Evolutionary conservation across 768 basidiomycete species (phyloP).

Genomic region (Coprinopsis strossmayeri): DNA sequence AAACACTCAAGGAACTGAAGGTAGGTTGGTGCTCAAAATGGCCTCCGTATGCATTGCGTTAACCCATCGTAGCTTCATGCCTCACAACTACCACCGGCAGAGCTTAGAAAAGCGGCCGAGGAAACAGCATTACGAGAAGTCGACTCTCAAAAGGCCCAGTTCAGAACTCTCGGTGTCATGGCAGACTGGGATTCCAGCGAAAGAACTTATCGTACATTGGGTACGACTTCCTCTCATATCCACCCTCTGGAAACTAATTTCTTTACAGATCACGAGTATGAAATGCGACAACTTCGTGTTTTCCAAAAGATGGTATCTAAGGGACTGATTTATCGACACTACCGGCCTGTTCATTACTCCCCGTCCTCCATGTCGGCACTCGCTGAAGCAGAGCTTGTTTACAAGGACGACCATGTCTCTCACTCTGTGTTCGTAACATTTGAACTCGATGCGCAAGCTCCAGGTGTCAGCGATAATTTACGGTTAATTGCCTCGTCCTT

Average conservation of each 20-base stretch:
- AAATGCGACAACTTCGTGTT: conserved; percentile 79
- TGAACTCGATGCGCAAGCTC: conserved; percentile 37
- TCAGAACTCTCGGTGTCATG: conserved; percentile 82
- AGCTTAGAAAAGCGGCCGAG: conserved; percentile 66
- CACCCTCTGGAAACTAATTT: neutral
- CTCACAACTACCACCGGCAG: conserved; percentile 41
- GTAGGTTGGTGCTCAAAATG: conserved; percentile 31
- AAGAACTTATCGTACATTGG: conserved; percentile 81
- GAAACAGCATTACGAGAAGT: conserved; percentile 71
- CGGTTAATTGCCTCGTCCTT: conserved; percentile 24
- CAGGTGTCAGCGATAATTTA: conserved; percentile 18
- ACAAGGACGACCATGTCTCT: conserved; percentile 84
- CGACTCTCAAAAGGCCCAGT: conserved; percentile 69
- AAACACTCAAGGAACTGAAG: conserved; percentile 72
- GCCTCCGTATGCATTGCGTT: no score
- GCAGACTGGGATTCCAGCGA: conserved; percentile 69
- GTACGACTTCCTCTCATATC: conserved; percentile 29
- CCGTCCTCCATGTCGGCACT: conserved; percentile 92
- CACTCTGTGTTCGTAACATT: conserved; percentile 85
- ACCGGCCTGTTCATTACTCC: conserved; percentile 91
- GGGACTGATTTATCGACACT: conserved; percentile 78
- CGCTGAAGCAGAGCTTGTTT: conserved; percentile 90
- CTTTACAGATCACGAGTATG: conserved; percentile 70
- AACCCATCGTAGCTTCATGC: conserved; percentile 51
- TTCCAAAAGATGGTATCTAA: conserved; percentile 87